Evolutionary conservation across 352 stramenopile species (phyloP), one percentile per base, ranked within the genome.

Genomic region (Halophytophthora batemanensis): DNA sequence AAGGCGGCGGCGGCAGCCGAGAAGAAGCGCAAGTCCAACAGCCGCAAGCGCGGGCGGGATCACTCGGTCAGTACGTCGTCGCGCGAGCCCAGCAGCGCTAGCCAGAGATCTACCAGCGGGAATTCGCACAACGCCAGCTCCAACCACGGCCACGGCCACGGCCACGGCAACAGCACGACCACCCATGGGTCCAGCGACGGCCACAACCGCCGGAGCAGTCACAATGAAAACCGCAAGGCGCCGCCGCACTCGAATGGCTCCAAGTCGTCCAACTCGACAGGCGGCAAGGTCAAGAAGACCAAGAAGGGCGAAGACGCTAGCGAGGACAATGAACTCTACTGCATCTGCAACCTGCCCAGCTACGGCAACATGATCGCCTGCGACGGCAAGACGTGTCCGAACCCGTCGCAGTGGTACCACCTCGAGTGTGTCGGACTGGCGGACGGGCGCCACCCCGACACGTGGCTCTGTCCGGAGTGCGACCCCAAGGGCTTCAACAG

Each of bases 361-460:
- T 94, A 91, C 64, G 84, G 84, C 54, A 90, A 90, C 60, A 94
- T 94, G 84, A 94, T 94, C 50, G 84, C 84, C 18, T 94, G 84
- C 56, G 84, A 94, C 59, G 80, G 80, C 64, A 90, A 94, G 50
- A 88, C 90, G 50, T 94, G 84, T 40, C 82, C 78, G 14, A 93
- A 91, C 59, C 82, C 82, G 61, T 89, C 78, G 56, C 79, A 94
- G 61, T 94, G 84, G 84, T 94, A 94, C 66, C 84, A 94, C 54
- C 61, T 92, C 43, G 80, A 91, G 65, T 94, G 84, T 56, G 82
- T 94, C 13, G 84, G 82, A 17, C 78, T 94, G 37, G 82, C 77
- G 18, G 79, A 92, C 41, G 81, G 83, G 2, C 77, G 79, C 23
- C 83, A 92, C 45, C 83, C 83, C 12, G 80, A 94, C 62, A 92